Evolutionary conservation across 208 protist genomes (phyloP).

Genomic region (Leishmania amazonensis): DNA sequence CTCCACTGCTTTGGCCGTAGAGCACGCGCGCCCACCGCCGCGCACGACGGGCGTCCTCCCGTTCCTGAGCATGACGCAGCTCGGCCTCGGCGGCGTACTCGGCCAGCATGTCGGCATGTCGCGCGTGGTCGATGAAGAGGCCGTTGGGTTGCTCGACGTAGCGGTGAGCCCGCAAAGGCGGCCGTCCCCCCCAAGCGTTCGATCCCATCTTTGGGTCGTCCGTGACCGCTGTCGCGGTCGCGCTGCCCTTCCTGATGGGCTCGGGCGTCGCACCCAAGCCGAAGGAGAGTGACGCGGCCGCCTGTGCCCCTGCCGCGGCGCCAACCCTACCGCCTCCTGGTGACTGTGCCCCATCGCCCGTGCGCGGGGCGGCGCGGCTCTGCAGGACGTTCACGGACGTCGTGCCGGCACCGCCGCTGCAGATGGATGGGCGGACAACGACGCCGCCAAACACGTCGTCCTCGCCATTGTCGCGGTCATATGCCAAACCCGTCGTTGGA

Average conservation of each 20-base stretch:
- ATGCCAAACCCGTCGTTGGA: background rate
- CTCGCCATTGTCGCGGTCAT: background rate
- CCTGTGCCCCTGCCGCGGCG: background rate
- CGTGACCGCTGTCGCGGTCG: background rate
- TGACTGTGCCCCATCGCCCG: background rate
- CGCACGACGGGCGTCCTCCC: slow-evolving; percentile 11
- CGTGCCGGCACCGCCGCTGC: slow-evolving; percentile 42
- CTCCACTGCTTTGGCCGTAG: slow-evolving; percentile 5
- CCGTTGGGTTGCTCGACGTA: slow-evolving; percentile 63
- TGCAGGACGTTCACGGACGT: slow-evolving; percentile 37
- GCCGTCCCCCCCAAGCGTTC: slow-evolving; percentile 12
- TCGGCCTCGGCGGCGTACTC: slow-evolving; percentile 27
- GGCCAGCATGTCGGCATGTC: slow-evolving; percentile 32
- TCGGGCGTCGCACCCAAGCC: background rate
- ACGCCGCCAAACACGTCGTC: background rate
- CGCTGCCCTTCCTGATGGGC: background rate
- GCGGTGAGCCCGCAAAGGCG: slow-evolving; percentile 57
- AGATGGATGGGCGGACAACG: slow-evolving; percentile 7
- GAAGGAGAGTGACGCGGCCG: background rate
- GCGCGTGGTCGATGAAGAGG: slow-evolving; percentile 39
- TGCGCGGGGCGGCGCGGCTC: background rate
- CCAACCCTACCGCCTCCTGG: background rate
- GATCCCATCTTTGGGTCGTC: background rate
- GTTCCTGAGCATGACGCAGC: slow-evolving; percentile 21
- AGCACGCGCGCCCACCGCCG: slow-evolving; percentile 20